phyloP scores from a whole-genome alignment of 805 yeast genomes.

The Kuraishia borneana region DNA sequence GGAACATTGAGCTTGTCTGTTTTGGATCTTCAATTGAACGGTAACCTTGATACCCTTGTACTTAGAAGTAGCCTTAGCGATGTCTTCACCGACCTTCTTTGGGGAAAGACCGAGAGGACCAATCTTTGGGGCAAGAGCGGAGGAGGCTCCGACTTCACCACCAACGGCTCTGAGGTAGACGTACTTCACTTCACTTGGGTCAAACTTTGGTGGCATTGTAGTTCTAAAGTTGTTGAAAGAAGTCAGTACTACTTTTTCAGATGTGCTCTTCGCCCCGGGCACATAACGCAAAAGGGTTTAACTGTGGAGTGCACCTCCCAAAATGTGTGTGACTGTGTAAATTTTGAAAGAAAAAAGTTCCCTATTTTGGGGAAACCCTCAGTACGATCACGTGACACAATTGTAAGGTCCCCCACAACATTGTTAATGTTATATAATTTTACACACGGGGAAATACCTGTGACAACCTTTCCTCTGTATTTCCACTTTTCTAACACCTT shows the following conservation, averaged over 20 bases:
- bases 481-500: constrained; percentile 6
- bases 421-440: neutral
- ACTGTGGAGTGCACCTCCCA: neutral
- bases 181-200: constrained; percentile 96
- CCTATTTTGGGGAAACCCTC: neutral
- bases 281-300: neutral
- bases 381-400: neutral
- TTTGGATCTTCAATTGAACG: constrained; percentile 96
- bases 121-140: constrained; percentile 99
- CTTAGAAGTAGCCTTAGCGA: constrained; percentile 98
- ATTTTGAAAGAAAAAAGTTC: neutral
- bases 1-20: constrained; percentile 98
- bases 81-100: constrained; percentile 99
- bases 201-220: constrained; percentile 95
- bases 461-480: constrained; percentile 26
- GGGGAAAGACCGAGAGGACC: constrained; percentile 99
- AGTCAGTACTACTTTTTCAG: no score
- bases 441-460: constrained; percentile 30
- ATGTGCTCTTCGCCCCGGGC: neutral
- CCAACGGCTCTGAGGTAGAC: constrained; percentile 99
- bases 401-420: neutral
- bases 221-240: no score
- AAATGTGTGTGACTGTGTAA: neutral
- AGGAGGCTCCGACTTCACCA: constrained; percentile 99
- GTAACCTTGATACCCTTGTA: constrained; percentile 99